Evolutionary conservation across 306 rosid genomes (phyloP).

Genomic region (Rubus parviflorus): DNA sequence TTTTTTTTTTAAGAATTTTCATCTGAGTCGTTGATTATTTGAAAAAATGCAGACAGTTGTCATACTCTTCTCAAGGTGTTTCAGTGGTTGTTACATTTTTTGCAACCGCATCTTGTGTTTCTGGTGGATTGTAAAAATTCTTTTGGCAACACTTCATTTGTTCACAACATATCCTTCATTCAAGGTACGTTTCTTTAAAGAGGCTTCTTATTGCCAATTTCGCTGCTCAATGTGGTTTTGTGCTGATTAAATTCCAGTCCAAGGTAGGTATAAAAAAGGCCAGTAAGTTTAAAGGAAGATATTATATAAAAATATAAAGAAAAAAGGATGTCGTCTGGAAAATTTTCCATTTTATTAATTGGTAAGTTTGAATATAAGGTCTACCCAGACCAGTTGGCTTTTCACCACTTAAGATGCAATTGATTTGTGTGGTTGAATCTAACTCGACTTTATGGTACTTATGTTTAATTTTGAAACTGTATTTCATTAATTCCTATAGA

Average conservation of each 20-base stretch:
- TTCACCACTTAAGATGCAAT: background rate
- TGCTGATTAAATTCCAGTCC: constrained; percentile 3
- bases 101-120: constrained; percentile 49
- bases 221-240: constrained; percentile 19
- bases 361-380: background rate
- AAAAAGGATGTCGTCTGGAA: background rate
- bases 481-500: background rate
- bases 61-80: constrained; percentile 53
- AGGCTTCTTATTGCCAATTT: constrained; percentile 15
- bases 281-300: background rate
- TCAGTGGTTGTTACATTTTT: constrained; percentile 41
- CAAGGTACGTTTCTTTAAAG: constrained; percentile 44
- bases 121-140: constrained; percentile 81
- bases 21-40: constrained; percentile 24
- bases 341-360: background rate
- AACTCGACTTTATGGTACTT: background rate
- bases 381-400: background rate
- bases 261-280: background rate
- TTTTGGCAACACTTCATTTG: constrained; percentile 50
- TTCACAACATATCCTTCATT: constrained; percentile 41
- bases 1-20: background rate
- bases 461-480: background rate
- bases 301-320: background rate
- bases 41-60: constrained; percentile 49
- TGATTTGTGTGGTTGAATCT: background rate